A percentile compares a stretch with the other conserved stretches of the same genome.
Conservation (phyloP, 1,139 yeast species). For the Eremothecium gossypii region DNA sequence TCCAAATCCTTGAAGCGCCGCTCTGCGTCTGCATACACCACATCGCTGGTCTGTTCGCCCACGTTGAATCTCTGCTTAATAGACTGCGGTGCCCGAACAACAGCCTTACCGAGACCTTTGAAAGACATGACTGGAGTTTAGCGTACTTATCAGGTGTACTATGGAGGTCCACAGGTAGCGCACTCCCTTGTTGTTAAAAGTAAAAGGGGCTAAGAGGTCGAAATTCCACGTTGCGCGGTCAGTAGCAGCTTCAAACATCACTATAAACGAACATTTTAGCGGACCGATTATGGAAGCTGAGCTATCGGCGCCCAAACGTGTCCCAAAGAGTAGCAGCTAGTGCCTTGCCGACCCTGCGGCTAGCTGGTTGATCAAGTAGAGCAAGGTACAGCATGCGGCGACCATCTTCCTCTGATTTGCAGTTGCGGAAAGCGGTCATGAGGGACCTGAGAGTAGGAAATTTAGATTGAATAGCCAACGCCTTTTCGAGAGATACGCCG, state of each 20-base stretch:
- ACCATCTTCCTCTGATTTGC: constrained; percentile 32
- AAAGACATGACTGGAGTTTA: constrained; percentile 56
- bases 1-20: constrained; percentile 91
- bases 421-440: constrained; percentile 33
- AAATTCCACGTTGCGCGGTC: too few species aligned
- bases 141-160: too few species aligned
- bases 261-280: neutral
- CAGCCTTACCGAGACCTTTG: constrained; percentile 84
- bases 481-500: constrained; percentile 82
- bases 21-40: constrained; percentile 91
- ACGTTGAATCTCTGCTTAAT: constrained; percentile 71
- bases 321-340: constrained; percentile 54
- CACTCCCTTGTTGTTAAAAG: too few species aligned
- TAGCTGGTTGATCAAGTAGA: constrained; percentile 47
- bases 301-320: constrained; percentile 42
- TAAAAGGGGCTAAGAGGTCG: too few species aligned
- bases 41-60: constrained; percentile 79
- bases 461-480: constrained; percentile 54
- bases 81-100: constrained; percentile 76
- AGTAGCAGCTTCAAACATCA: too few species aligned
- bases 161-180: too few species aligned
- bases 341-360: constrained; percentile 49
- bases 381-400: constrained; percentile 36
- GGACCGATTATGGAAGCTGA: too few species aligned
- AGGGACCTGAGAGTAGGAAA: constrained; percentile 26